These are phyloP conservation scores for Xylaria venustula DNA, from an alignment of 495 filamentous ascomycete species.

Conservation along the genomic window DNA sequence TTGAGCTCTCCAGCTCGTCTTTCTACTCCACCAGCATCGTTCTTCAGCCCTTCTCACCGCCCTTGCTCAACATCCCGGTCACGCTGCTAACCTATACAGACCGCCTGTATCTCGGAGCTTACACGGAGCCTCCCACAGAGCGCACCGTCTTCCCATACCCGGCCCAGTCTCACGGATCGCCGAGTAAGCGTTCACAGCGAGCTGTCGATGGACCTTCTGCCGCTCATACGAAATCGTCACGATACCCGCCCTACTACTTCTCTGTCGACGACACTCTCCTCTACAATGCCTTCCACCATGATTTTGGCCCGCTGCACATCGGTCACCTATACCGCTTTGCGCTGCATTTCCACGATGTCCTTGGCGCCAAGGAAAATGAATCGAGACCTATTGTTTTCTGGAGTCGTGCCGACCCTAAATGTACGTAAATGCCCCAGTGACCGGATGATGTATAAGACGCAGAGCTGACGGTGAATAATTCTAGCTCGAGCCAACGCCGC, in stretches of 20 bases:
- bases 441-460: neutral
- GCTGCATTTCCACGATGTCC: conserved; percentile 87
- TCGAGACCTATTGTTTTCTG: conserved; percentile 89
- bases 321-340: conserved; percentile 97
- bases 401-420: conserved; percentile 86
- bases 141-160: conserved; percentile 87
- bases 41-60: conserved; percentile 17
- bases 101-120: conserved; percentile 91
- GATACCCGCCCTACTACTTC: conserved; percentile 80
- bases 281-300: conserved; percentile 98
- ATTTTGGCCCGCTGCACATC: conserved; percentile 96
- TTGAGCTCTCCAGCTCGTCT: conserved; percentile 11
- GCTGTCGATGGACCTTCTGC: conserved; percentile 56
- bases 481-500: conserved; percentile 88
- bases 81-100: conserved; percentile 58
- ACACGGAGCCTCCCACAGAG: conserved; percentile 74
- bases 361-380: conserved; percentile 78
- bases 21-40: conserved; percentile 25
- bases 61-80: conserved; percentile 17
- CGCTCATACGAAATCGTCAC: conserved; percentile 37
- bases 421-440: conserved; percentile 45
- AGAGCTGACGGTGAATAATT: conserved; percentile 21
- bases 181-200: conserved; percentile 73
- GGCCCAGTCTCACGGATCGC: conserved; percentile 52
- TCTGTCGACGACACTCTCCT: conserved; percentile 88